Evolutionary conservation across 768 basidiomycete genomes (phyloP).

Genomic region (Clitopilus hobsonii): DNA sequence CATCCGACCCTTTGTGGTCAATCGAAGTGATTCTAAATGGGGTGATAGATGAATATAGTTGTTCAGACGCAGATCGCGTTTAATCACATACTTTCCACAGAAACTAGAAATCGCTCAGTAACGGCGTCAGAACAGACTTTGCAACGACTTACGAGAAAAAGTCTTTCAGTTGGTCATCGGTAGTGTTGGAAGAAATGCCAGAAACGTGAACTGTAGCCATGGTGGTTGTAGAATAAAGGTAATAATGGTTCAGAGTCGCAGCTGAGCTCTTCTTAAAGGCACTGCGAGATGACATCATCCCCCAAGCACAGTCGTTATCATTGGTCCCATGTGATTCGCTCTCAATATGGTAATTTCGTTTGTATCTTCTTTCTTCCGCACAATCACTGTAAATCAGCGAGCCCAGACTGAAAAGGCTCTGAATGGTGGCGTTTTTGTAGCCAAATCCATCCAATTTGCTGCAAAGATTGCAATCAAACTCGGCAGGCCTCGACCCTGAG

Average conservation of each 20-base stretch:
- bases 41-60: conserved; percentile 3
- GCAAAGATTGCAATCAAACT: neutral
- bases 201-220: conserved; percentile 51
- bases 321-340: neutral
- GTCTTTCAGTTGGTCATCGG: conserved; percentile 63
- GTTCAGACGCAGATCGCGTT: neutral
- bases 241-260: neutral
- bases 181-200: conserved; percentile 62
- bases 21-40: conserved; percentile 58
- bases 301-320: neutral
- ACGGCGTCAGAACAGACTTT: conserved; percentile 6
- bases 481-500: neutral
- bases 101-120: conserved; percentile 45
- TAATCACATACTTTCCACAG: conserved; percentile 68
- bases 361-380: neutral
- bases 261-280: neutral
- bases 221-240: neutral
- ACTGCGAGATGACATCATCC: neutral
- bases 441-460: no score
- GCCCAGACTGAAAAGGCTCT: neutral
- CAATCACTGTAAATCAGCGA: no score
- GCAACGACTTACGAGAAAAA: conserved; percentile 66
- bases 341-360: neutral
- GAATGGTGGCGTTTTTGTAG: neutral
- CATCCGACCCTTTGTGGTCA: conserved; percentile 41